These are phyloP conservation scores for Albifimbria verrucaria DNA, from an alignment of 2,329 filamentous ascomycete genomes.

Conservation along the genomic window DNA sequence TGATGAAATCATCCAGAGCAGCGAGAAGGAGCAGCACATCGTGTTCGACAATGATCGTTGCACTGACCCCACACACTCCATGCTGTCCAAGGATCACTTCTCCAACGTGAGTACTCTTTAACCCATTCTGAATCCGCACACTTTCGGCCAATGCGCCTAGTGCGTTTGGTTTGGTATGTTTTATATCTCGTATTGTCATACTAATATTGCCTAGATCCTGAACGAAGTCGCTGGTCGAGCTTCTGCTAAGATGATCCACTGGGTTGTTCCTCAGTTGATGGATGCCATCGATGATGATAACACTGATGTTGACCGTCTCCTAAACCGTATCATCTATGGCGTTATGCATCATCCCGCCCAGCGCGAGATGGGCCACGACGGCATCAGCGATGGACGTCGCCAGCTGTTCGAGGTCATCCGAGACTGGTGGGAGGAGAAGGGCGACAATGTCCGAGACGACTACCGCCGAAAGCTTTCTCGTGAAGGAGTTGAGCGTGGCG, in stretches of 20 bases:
- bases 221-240: slow-evolving; percentile 86
- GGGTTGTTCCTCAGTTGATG: slow-evolving; percentile 88
- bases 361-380: slow-evolving; percentile 66
- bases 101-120: slow-evolving; percentile 59
- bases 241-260: slow-evolving; percentile 73
- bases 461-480: slow-evolving; percentile 75
- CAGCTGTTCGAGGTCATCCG: slow-evolving; percentile 78
- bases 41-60: slow-evolving; percentile 78
- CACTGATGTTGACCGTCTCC: slow-evolving; percentile 64
- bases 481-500: slow-evolving; percentile 69
- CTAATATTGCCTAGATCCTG: slow-evolving; percentile 48
- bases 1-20: slow-evolving; percentile 81
- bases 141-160: background rate
- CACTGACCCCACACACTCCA: slow-evolving; percentile 86
- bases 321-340: slow-evolving; percentile 75
- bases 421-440: slow-evolving; percentile 76
- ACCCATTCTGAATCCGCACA: background rate
- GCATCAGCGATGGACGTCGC: slow-evolving; percentile 66
- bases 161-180: no score
- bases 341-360: slow-evolving; percentile 88
- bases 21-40: slow-evolving; percentile 77
- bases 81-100: slow-evolving; percentile 96
- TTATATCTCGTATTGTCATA: no score
- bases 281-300: slow-evolving; percentile 78
- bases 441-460: slow-evolving; percentile 58